Evolutionary conservation across 2,329 filamentous ascomycete genomes (phyloP).

Genomic region (Colletotrichum sp.): DNA sequence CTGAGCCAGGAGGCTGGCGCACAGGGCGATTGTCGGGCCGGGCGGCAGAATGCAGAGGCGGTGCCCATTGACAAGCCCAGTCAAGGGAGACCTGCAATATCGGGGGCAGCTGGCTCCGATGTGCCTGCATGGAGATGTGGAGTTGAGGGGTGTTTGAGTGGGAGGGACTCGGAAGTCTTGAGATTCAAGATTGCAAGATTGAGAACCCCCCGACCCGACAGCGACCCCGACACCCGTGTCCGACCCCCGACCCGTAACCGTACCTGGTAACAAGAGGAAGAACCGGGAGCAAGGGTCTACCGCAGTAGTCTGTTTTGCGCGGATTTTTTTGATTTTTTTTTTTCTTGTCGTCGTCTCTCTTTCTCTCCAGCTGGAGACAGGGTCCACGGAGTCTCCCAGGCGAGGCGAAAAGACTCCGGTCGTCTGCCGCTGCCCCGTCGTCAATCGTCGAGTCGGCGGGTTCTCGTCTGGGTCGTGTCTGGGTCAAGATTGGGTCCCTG

Average conservation of each 20-base stretch:
- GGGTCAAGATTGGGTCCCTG: not conserved
- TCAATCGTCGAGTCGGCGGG: not conserved
- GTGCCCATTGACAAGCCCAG: slow-evolving; percentile 2
- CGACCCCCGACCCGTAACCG: not conserved
- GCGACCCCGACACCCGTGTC: not conserved
- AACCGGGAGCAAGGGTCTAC: slow-evolving; percentile 7
- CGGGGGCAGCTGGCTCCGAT: slow-evolving; percentile 14
- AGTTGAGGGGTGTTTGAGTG: not conserved
- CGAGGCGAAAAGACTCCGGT: not conserved
- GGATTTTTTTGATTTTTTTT: not conserved
- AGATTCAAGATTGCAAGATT: not conserved
- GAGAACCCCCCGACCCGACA: not conserved
- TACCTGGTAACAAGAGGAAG: slow-evolving; percentile 4
- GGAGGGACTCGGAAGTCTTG: not conserved
- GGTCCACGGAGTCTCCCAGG: not conserved
- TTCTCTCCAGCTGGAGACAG: not conserved
- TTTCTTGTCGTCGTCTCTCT: not conserved
- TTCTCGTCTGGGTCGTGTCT: not conserved
- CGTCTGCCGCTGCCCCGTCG: not conserved
- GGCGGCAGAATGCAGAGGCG: not conserved
- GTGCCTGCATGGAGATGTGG: slow-evolving; percentile 12
- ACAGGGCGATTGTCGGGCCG: slow-evolving; percentile 3
- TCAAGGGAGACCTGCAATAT: slow-evolving; percentile 14
- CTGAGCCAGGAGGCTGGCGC: not conserved
- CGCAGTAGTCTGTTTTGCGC: not conserved